Conservation (phyloP, 768 basidiomycete species). For the Candolleomyces aberdarensis region DNA sequence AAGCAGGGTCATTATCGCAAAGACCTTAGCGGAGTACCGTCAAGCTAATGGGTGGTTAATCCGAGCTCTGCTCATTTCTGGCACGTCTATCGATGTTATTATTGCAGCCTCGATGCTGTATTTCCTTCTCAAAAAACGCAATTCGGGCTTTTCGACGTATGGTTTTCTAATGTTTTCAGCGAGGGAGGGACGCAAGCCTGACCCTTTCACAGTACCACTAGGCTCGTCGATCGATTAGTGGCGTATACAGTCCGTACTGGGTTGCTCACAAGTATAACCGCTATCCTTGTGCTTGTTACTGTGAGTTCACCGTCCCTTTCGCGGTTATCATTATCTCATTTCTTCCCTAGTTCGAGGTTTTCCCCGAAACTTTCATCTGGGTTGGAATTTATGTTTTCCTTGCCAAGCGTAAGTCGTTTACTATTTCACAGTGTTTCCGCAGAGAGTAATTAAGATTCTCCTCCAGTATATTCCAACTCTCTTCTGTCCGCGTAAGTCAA, state of each 20-base stretch:
- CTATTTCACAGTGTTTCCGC: background rate
- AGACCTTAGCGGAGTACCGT: constrained; percentile 18
- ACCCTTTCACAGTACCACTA: constrained; percentile 13
- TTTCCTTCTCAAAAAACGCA: constrained; percentile 21
- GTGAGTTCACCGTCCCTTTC: constrained; percentile 11
- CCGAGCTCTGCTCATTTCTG: constrained; percentile 23
- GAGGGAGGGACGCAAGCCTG: background rate
- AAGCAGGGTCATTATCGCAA: constrained; percentile 18
- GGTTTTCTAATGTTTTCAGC: background rate
- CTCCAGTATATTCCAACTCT: constrained; percentile 25
- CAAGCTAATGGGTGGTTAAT: constrained; percentile 29
- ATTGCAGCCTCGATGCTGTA: constrained; percentile 30
- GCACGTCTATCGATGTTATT: constrained; percentile 26
- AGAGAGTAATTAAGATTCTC: background rate
- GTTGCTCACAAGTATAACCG: constrained; percentile 20
- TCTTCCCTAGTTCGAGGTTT: constrained; percentile 15
- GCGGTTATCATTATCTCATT: too few relatives aligned
- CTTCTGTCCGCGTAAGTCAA: constrained; percentile 21
- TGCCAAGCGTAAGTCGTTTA: constrained; percentile 23
- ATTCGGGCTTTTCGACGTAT: constrained; percentile 16
- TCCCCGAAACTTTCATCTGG: constrained; percentile 25
- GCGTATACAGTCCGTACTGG: constrained; percentile 29
- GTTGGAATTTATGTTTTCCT: constrained; percentile 27
- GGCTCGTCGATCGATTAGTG: constrained; percentile 24
- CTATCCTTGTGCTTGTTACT: constrained; percentile 16